These are phyloP conservation scores for Coemansia sp. DNA, from an alignment of 192 early-diverging fungal species.

Conservation along the genomic window DNA sequence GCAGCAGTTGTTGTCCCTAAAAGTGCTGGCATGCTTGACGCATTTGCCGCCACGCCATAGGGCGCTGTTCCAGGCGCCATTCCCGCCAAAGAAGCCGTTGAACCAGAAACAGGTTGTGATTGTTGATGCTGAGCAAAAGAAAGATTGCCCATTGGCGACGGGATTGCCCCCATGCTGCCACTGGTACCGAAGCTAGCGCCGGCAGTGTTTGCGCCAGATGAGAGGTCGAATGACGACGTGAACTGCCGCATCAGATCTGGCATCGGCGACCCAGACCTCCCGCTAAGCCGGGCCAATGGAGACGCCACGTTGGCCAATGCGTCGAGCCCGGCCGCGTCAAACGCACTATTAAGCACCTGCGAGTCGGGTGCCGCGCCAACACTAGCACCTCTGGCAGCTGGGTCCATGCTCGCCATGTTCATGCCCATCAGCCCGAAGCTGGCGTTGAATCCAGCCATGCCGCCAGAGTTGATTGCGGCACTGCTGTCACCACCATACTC, in stretches of 20 bases:
- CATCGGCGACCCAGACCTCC: conserved; percentile 21
- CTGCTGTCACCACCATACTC: conserved; percentile 25
- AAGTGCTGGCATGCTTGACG: conserved; percentile 21
- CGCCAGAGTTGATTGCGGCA: conserved; percentile 34
- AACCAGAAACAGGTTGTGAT: too few species aligned
- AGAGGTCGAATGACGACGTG: conserved; percentile 44
- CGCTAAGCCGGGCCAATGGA: conserved; percentile 10
- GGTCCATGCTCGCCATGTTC: conserved; percentile 34
- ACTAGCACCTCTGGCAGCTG: not conserved
- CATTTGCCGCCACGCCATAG: conserved; percentile 11
- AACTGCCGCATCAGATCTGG: conserved; percentile 45
- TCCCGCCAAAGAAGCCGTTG: not conserved
- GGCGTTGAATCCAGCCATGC: conserved; percentile 52
- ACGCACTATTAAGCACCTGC: conserved; percentile 49
- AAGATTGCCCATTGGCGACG: conserved; percentile 11
- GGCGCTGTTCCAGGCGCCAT: not conserved
- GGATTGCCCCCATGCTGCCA: not conserved
- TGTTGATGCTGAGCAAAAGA: not conserved
- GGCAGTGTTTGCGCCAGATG: too few species aligned
- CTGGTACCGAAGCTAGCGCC: too few species aligned
- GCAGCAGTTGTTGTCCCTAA: conserved; percentile 11
- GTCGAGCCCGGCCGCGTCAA: conserved; percentile 48
- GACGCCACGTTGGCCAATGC: conserved; percentile 34
- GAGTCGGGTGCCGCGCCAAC: conserved; percentile 19
- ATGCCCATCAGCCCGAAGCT: conserved; percentile 49